phyloP scores from a whole-genome alignment of 2,329 filamentous ascomycete genomes.

The Colletotrichum tanaceti region DNA sequence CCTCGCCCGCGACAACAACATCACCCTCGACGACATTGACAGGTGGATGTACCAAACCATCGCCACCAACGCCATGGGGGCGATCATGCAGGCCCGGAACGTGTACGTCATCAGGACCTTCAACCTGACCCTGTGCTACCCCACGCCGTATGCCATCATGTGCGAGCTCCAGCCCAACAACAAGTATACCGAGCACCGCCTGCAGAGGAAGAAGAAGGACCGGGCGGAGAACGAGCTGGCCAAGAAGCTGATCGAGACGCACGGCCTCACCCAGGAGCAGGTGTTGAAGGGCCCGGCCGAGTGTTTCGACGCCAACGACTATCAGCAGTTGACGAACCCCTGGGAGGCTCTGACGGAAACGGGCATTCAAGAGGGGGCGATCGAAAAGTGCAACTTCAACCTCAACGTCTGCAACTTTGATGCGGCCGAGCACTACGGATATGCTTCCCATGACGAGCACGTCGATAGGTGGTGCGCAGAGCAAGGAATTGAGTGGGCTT shows the following conservation, averaged over 20 bases:
- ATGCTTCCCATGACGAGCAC: background rate
- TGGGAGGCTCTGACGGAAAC: conserved; percentile 16
- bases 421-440: background rate
- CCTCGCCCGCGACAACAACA: conserved; percentile 10
- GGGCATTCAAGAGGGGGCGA: background rate
- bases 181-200: conserved; percentile 3
- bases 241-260: background rate
- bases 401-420: conserved; percentile 15
- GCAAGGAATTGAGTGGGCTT: no score
- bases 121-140: background rate
- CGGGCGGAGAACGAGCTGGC: background rate
- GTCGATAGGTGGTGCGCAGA: background rate
- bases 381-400: conserved; percentile 15
- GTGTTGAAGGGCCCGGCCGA: background rate
- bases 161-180: conserved; percentile 10
- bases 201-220: background rate
- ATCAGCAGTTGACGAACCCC: conserved; percentile 12
- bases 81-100: conserved; percentile 20
- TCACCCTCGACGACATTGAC: conserved; percentile 26
- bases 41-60: conserved; percentile 22
- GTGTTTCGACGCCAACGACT: conserved; percentile 20
- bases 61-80: conserved; percentile 13
- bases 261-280: conserved; percentile 16
- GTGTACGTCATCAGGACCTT: conserved; percentile 12
- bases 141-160: background rate